Evolutionary conservation across 768 basidiomycete genomes (phyloP), one percentile per base, ranked within the genome.

Genomic region (Dictyophora rubrovolvata): DNA sequence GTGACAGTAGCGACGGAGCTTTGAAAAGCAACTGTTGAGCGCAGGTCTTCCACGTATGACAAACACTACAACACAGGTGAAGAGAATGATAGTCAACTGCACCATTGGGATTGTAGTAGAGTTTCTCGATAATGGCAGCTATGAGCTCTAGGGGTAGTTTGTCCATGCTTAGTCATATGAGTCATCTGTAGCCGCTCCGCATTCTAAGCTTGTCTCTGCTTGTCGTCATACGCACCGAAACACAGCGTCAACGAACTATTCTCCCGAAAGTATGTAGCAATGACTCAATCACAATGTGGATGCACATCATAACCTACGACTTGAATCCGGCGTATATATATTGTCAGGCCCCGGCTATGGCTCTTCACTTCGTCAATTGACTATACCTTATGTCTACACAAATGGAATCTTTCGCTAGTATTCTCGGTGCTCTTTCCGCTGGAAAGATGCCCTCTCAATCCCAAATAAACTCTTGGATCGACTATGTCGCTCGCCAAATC

Each of bases 401-500:
- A 47, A 87, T 88, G 85, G 84, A 89, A 59, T 81, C 79, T 71
- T 61, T 77, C 52, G 74, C 83, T 17, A 82, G 83, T 37, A 65
- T 87, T 22, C 67, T 84, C 59, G 87, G 84, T 51, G 87, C 87
- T 8, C 69, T 88, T 64, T 77, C 82, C 62, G 85, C 85, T 17
- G 85, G 85, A 20, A 89, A 89, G 66, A 72, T 87, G 4, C 87
- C 87, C 17, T 75, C 75, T 1, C 82, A 85, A 11, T 68, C 77
- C 28, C 87, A 89, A 65, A 63, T 80, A 42, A 75, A 75, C 61
- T 65, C 66, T 0, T 74, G 77, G 65, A 75, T 85, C 62, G 79
- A 85, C 65, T 82, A 77, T 75, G 65, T 81, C 50, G 36, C 56
- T 18, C 34, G 48, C n/a, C 60, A 56, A 22, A 79, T 81, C 46